A percentile compares a stretch with the other conserved stretches of the same genome.
phyloP scores from a whole-genome alignment of 805 yeast species.

The Saccharomycodes ludwigii region DNA sequence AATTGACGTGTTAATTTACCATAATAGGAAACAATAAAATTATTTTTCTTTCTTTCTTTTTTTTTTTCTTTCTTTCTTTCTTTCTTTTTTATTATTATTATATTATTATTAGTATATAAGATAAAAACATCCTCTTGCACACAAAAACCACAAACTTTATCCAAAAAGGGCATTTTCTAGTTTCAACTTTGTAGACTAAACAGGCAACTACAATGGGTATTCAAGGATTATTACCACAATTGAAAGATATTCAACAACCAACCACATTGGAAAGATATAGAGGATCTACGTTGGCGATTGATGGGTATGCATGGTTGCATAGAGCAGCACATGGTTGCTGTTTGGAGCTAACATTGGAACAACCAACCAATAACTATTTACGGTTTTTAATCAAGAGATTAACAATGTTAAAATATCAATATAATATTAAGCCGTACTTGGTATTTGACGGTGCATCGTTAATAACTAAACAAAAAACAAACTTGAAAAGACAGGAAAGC shows the following conservation, averaged over 20 bases:
- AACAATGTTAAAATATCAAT: conserved; percentile 44
- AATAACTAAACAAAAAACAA: conserved; percentile 69
- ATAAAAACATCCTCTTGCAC: background rate
- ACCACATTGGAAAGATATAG: conserved; percentile 45
- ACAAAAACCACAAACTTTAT: background rate
- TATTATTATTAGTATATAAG: no score
- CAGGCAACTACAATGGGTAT: conserved; percentile 50
- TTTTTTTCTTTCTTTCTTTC: no score
- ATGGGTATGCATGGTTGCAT: conserved; percentile 95
- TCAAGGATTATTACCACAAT: conserved; percentile 64
- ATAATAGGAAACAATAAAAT: no score
- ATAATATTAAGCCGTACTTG: conserved; percentile 68
- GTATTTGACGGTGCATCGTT: conserved; percentile 90
- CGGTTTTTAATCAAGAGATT: conserved; percentile 58
- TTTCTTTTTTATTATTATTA: no score
- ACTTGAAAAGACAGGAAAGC: conserved; percentile 42
- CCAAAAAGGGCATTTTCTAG: background rate
- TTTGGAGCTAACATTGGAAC: conserved; percentile 58
- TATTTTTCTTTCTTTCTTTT: no score
- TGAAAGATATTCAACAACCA: conserved; percentile 60
- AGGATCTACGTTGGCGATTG: conserved; percentile 81
- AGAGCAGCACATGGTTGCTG: conserved; percentile 76
- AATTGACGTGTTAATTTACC: no score
- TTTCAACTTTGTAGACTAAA: background rate
- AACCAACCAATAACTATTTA: conserved; percentile 61